Conservation (phyloP, 1,139 yeast species). For the Petasospora fabianii region DNA sequence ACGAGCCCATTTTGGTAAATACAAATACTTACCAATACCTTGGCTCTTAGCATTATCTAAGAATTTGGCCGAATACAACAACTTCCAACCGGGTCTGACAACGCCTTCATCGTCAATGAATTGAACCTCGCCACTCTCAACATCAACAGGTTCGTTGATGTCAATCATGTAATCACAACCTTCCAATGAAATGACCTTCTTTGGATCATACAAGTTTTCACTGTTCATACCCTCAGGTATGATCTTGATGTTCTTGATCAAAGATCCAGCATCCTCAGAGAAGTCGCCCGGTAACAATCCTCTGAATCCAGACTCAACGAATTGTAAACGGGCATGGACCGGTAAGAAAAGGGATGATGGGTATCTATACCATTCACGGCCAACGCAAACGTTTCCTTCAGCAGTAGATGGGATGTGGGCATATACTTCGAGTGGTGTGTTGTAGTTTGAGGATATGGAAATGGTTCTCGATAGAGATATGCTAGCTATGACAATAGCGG, state of each 20-base stretch:
- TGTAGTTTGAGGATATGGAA: constrained; percentile 54
- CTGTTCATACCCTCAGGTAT: constrained; percentile 72
- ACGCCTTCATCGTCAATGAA: constrained; percentile 13
- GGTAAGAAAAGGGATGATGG: constrained; percentile 85
- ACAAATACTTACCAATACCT: constrained; percentile 46
- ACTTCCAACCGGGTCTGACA: constrained; percentile 38
- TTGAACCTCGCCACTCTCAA: constrained; percentile 33
- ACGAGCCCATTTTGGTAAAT: constrained; percentile 38
- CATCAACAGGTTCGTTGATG: constrained; percentile 37
- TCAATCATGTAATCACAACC: constrained; percentile 62
- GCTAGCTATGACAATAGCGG: constrained; percentile 9
- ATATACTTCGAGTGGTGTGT: constrained; percentile 55
- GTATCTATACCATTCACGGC: constrained; percentile 92
- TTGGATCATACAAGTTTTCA: constrained; percentile 53
- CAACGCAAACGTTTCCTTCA: constrained; percentile 65
- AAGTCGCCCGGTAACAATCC: constrained; percentile 92
- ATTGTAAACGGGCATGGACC: constrained; percentile 53
- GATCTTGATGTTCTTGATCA: constrained; percentile 34
- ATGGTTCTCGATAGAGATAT: constrained; percentile 35
- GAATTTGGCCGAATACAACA: constrained; percentile 40
- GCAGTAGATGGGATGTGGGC: constrained; percentile 28
- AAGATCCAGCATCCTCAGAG: constrained; percentile 25
- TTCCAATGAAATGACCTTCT: constrained; percentile 43
- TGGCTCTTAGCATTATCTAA: constrained; percentile 45
- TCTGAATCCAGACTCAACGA: constrained; percentile 73